phyloP scores from a whole-genome alignment of 2,329 filamentous ascomycete genomes.

The Zymoseptoria tritici region DNA sequence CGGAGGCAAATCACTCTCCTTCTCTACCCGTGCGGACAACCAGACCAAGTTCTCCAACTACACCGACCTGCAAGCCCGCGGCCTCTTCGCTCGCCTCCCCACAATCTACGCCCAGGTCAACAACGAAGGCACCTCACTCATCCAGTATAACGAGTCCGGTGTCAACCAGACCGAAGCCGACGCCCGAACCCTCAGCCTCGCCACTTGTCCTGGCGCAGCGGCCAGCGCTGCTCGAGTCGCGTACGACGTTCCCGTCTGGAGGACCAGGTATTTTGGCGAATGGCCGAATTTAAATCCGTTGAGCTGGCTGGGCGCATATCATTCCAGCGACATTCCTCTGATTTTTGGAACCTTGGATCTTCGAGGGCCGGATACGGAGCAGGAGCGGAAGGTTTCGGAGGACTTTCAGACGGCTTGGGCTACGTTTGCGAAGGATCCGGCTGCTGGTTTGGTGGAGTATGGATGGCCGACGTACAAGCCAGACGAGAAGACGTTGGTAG shows the following conservation, averaged over 20 bases:
- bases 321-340: conserved; percentile 28
- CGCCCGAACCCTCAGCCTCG: not conserved
- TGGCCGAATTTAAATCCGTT: conserved; percentile 16
- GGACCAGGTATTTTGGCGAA: conserved; percentile 25
- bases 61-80: conserved; percentile 7
- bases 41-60: conserved; percentile 14
- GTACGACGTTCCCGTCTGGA: conserved; percentile 24
- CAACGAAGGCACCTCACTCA: conserved; percentile 11
- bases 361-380: conserved; percentile 7
- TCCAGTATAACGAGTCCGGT: conserved; percentile 4
- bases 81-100: conserved; percentile 8
- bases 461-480: conserved; percentile 14
- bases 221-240: conserved; percentile 32
- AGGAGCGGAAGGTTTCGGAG: conserved; percentile 13
- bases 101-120: conserved; percentile 8
- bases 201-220: conserved; percentile 35
- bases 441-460: conserved; percentile 18
- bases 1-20: conserved; percentile 2
- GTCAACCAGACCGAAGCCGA: conserved; percentile 10
- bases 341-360: conserved; percentile 25
- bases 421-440: conserved; percentile 29
- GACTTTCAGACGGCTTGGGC: conserved; percentile 27
- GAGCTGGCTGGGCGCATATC: conserved; percentile 26
- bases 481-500: conserved; percentile 6
- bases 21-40: conserved; percentile 8